These are phyloP conservation scores for Glebionis coronaria DNA, from an alignment of 129 eudicot species.

Conservation along the genomic window DNA sequence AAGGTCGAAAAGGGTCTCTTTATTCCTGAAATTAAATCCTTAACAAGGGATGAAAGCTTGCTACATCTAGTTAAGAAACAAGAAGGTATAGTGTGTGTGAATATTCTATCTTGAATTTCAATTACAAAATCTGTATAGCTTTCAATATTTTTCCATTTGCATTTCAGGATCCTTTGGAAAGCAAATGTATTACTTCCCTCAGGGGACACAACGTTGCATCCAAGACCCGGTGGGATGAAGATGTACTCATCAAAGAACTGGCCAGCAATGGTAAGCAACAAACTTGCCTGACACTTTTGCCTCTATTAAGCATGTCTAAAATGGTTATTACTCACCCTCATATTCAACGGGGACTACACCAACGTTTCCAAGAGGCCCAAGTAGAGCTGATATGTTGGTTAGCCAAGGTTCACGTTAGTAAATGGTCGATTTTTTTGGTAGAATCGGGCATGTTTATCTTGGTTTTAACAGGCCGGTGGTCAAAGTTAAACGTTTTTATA, in stretches of 20 bases:
- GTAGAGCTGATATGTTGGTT: constrained; percentile 33
- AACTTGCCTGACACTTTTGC: constrained; percentile 49
- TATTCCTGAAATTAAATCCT: no score
- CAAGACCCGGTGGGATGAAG: constrained; percentile 39
- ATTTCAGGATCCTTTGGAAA: no score
- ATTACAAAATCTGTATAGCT: no score
- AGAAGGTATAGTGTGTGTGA: no score
- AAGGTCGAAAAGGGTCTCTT: no score
- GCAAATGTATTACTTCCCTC: no score
- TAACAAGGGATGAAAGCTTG: no score
- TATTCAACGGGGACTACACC: constrained; percentile 46
- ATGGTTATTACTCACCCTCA: constrained; percentile 47
- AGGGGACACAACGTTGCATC: constrained; percentile 56
- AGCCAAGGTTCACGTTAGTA: constrained; percentile 58
- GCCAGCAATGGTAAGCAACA: constrained; percentile 44
- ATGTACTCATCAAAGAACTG: constrained; percentile 30
- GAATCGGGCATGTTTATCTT: constrained; percentile 67
- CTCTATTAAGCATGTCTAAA: constrained; percentile 39
- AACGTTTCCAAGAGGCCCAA: constrained; percentile 40
- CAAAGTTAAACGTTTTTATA: no score
- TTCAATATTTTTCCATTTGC: no score
- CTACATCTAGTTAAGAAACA: no score
- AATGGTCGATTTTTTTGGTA: constrained; percentile 60
- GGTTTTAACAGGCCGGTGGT: constrained; percentile 57
- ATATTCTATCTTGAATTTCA: no score